Base-by-base conservation (phyloP, 2,329 filamentous ascomycete species). In the Epichloe bromicola region DNA sequence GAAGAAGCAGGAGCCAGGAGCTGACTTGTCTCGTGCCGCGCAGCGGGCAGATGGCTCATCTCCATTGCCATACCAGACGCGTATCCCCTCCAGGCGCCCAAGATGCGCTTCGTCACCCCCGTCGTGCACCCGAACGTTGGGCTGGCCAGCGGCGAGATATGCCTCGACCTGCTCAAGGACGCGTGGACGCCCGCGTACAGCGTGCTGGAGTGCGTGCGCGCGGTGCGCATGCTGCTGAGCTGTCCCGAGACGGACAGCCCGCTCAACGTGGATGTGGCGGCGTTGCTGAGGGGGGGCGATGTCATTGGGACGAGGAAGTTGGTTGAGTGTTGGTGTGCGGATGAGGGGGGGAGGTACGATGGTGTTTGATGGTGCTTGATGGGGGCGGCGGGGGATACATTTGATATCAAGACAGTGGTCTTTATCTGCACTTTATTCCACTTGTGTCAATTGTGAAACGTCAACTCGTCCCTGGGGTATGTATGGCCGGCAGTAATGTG, bases 131-230 rank as follows among this genome's bases (percentile, higher is more conserved):
- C 90, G 46, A 96, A 96, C 68, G 81, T 81, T 34, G 72, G 74
- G 49, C 72, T 78, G 55, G 60, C 75, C 58, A 89, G 81, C 2
- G 93, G 93, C 59, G 90, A 96, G 69, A 93, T 98, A 63, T 98
- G 93, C 67, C 80, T 97, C 30, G 93, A 96, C 63, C 76, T 97
- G 55, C 75, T 98, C 53, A 77, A 78, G 62, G 77, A 83, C 51
- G 77, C 78, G 17, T 97, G 91, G 91, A 85, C 86, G 53, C 87
- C 90, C 1, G 82, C 88, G 17, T 93, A 95, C 67, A 90, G 84
- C 40, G 76, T 97, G 19, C 77, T 84, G 37, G 79, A 84, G 61
- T 85, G 83, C 54, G 71, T 91, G 61, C 83, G 85, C 59, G 81
- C 81, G 45, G 77, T 91, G 56, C 79, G 85, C 57, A 77, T 86